Evolutionary conservation across 768 basidiomycete species (phyloP).

Genomic region (Kwoniella heveanensis): DNA sequence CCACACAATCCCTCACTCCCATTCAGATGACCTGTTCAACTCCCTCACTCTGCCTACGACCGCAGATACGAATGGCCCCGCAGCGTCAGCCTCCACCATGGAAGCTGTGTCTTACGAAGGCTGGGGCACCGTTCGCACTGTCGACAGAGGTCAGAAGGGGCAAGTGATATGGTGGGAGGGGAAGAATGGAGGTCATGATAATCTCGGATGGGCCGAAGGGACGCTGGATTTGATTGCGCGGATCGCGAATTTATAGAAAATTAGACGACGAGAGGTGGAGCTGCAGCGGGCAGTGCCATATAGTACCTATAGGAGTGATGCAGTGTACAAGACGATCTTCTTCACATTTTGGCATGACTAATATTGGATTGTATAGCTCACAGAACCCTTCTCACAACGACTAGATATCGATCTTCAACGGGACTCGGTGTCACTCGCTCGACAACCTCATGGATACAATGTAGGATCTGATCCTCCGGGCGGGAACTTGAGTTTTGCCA

Average conservation of each 20-base stretch:
- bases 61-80: too few relatives aligned
- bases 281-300: too few relatives aligned
- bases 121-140: conserved; percentile 42
- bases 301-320: too few relatives aligned
- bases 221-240: conserved; percentile 42
- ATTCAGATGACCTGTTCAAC: conserved; percentile 70
- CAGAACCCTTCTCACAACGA: background rate
- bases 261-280: too few relatives aligned
- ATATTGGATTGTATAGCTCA: background rate
- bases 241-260: conserved; percentile 29
- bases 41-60: conserved; percentile 56
- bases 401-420: background rate
- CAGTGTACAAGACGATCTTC: too few relatives aligned
- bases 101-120: conserved; percentile 10
- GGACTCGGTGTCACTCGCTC: background rate
- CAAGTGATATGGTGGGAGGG: conserved; percentile 49
- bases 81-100: conserved; percentile 1
- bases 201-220: conserved; percentile 47
- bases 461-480: conserved; percentile 29
- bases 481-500: conserved; percentile 40
- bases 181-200: conserved; percentile 47
- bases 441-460: conserved; percentile 23
- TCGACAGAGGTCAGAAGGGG: conserved; percentile 10
- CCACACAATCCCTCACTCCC: conserved; percentile 69
- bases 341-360: background rate